Conservation (phyloP, 2,329 filamentous ascomycete species). For the Beauveria caledonica region DNA sequence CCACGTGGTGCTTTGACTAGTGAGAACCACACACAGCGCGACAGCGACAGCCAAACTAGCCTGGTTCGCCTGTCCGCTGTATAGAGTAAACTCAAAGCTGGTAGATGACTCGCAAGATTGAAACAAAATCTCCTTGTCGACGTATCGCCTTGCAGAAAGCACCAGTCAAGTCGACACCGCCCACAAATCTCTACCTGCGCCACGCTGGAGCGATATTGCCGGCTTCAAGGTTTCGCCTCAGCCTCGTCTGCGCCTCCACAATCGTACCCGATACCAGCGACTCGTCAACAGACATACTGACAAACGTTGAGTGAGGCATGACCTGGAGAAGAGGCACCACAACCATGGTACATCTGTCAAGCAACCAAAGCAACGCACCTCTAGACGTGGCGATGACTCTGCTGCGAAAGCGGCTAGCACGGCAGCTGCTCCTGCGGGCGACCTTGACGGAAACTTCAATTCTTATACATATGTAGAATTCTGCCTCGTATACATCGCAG, state of each 20-base stretch:
- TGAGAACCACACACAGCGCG: not conserved
- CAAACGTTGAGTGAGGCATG: not conserved
- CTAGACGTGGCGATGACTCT: not conserved
- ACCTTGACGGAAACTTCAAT: constrained; percentile 12
- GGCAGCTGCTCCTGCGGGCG: not conserved
- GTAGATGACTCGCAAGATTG: no score
- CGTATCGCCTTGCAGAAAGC: no score
- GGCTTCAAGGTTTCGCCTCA: not conserved
- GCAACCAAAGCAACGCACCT: not conserved
- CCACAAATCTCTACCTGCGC: not conserved
- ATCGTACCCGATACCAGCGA: not conserved
- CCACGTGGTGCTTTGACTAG: not conserved
- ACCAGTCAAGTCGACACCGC: not conserved
- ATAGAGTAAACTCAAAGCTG: no score
- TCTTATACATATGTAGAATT: not conserved
- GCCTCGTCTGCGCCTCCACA: not conserved
- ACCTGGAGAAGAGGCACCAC: not conserved
- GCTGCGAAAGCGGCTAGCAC: not conserved
- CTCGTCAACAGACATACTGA: not conserved
- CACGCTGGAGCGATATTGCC: not conserved
- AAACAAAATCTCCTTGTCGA: no score
- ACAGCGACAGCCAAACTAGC: not conserved
- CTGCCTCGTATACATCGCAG: not conserved
- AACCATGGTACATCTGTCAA: not conserved
- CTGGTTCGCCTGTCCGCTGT: no score